These are phyloP conservation scores for Flaveria robusta DNA, from an alignment of 129 eudicot species.

Conservation along the genomic window DNA sequence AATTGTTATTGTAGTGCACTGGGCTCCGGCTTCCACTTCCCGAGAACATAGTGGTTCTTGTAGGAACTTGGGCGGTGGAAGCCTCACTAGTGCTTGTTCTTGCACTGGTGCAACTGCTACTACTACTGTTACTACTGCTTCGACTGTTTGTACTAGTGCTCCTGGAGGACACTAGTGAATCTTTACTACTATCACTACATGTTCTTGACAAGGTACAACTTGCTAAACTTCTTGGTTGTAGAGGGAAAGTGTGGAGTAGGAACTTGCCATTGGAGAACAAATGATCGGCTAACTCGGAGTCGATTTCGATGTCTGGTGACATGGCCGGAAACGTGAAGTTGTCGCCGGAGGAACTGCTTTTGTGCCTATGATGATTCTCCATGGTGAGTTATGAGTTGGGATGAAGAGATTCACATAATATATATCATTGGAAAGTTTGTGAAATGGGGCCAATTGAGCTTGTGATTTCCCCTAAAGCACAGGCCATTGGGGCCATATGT, in stretches of 20 bases:
- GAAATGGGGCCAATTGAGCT: constrained; percentile 39
- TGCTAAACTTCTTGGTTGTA: constrained; percentile 27
- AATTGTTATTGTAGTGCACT: constrained; percentile 15
- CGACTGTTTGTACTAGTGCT: constrained; percentile 61
- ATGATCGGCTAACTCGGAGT: constrained; percentile 65
- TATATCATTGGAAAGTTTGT: constrained; percentile 32
- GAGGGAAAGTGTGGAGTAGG: constrained; percentile 62
- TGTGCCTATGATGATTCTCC: constrained; percentile 38
- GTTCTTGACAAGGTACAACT: constrained; percentile 44
- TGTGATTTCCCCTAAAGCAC: constrained; percentile 49
- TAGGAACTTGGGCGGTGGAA: constrained; percentile 27
- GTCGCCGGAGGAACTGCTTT: constrained; percentile 47
- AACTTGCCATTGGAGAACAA: constrained; percentile 67
- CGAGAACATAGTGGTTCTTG: background rate
- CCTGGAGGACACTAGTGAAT: constrained; percentile 57
- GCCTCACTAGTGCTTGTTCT: constrained; percentile 64
- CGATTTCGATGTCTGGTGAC: constrained; percentile 34
- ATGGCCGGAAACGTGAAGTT: constrained; percentile 57
- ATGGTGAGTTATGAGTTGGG: constrained; percentile 34
- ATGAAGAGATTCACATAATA: constrained; percentile 21
- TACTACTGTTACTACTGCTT: constrained; percentile 53
- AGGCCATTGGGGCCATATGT: constrained; percentile 42
- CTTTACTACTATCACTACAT: constrained; percentile 49
- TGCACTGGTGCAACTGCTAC: constrained; percentile 53
- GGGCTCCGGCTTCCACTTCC: constrained; percentile 27